A percentile compares a stretch with the other conserved stretches of the same genome.
These are phyloP conservation scores for Zoysia japonica DNA, from an alignment of 176 grass and related monocot genomes.

Conservation along the genomic window DNA sequence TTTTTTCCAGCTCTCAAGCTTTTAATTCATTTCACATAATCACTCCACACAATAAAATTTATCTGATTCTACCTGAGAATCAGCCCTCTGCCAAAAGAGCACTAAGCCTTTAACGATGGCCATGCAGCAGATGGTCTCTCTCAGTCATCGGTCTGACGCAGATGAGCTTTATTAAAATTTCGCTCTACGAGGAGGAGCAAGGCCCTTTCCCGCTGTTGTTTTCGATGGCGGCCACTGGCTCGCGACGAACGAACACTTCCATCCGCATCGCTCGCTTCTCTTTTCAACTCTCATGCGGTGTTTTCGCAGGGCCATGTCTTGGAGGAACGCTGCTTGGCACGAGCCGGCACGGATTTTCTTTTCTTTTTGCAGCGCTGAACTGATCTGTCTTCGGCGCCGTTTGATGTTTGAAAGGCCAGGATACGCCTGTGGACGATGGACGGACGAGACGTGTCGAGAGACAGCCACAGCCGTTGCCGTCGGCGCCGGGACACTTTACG, in stretches of 20 bases:
- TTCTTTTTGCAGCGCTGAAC: too few relatives aligned
- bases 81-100: too few relatives aligned
- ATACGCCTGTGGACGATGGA: too few relatives aligned
- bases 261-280: neutral
- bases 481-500: conserved; percentile 3
- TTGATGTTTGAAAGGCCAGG: neutral
- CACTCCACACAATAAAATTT: too few relatives aligned
- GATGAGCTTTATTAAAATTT: too few relatives aligned
- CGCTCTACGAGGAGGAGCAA: too few relatives aligned
- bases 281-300: neutral
- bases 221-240: neutral
- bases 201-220: neutral
- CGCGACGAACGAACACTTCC: neutral
- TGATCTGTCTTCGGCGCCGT: neutral
- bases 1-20: too few relatives aligned
- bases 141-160: too few relatives aligned
- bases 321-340: neutral
- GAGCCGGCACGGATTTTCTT: neutral
- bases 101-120: too few relatives aligned
- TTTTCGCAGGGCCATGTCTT: neutral
- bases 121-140: too few relatives aligned
- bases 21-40: too few relatives aligned
- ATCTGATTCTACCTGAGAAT: too few relatives aligned
- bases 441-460: conserved; percentile 1
- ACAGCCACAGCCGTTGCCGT: conserved; percentile 19